These are phyloP conservation scores for Pholiota conissans DNA, from an alignment of 768 basidiomycete genomes.

Conservation along the genomic window DNA sequence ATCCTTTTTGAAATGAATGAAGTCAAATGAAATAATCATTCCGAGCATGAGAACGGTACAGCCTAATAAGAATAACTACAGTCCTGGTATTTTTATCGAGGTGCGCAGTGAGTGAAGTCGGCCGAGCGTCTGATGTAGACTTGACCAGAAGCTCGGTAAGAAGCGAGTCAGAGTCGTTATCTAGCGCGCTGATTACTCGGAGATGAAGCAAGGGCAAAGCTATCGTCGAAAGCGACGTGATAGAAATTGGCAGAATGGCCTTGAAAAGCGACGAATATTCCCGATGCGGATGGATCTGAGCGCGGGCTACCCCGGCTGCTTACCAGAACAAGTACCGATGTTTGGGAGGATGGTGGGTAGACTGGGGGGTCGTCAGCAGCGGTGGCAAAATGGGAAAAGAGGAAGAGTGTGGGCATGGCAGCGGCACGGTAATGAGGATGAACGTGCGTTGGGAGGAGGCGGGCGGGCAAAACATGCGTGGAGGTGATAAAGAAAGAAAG, in stretches of 20 bases:
- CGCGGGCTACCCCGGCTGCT: neutral
- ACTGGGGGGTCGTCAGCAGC: neutral
- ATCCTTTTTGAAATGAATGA: neutral
- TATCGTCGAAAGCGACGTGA: neutral
- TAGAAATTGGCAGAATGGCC: neutral
- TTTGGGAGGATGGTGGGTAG: neutral
- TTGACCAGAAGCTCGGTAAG: neutral
- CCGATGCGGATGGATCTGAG: neutral
- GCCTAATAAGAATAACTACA: conserved; percentile 1
- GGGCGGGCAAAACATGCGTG: conserved; percentile 3
- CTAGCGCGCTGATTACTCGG: conserved; percentile 16
- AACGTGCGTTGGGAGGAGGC: conserved; percentile 2
- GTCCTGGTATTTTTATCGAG: neutral
- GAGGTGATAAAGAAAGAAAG: neutral
- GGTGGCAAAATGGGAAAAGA: neutral
- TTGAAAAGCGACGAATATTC: neutral
- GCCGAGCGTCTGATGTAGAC: neutral
- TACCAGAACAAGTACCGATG: neutral
- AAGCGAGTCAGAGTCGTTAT: conserved; percentile 2
- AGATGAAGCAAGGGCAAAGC: conserved; percentile 6
- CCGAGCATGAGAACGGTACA: neutral
- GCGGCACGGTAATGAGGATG: neutral
- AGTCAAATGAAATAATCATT: neutral
- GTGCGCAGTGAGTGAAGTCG: neutral
- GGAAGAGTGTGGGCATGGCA: neutral